A percentile compares a stretch with the other conserved stretches of the same genome.
phyloP scores from a whole-genome alignment of 768 basidiomycete genomes.

The Coprinellus aureogranulatus region DNA sequence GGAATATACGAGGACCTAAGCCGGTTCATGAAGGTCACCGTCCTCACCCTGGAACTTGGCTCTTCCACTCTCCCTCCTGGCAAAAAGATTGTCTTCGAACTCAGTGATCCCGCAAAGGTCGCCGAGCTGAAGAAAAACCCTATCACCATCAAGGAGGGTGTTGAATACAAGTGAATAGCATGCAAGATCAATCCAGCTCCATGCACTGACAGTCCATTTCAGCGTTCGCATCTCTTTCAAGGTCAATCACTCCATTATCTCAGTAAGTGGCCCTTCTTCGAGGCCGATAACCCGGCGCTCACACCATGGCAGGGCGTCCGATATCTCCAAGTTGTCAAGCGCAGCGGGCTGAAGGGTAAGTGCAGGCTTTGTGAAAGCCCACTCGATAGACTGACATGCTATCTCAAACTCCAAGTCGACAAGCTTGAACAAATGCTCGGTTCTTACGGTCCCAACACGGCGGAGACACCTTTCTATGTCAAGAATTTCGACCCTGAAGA shows the following conservation, averaged over 20 bases:
- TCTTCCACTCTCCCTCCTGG: conserved; percentile 67
- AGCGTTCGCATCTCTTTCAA: conserved; percentile 82
- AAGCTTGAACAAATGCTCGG: conserved; percentile 94
- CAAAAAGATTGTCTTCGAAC: conserved; percentile 65
- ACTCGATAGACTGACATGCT: conserved; percentile 1
- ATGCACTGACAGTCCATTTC: background rate
- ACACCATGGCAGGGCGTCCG: conserved; percentile 57
- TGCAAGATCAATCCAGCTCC: background rate
- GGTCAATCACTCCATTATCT: conserved; percentile 88
- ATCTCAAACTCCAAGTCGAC: conserved; percentile 61
- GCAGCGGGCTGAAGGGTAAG: conserved; percentile 68
- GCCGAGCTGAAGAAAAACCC: conserved; percentile 75
- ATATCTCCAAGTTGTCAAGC: conserved; percentile 89
- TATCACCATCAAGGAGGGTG: conserved; percentile 75
- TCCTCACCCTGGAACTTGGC: conserved; percentile 73
- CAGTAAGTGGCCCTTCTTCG: conserved; percentile 41
- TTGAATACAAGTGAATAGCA: conserved; percentile 79
- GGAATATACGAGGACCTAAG: too few relatives aligned
- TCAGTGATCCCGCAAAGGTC: conserved; percentile 46
- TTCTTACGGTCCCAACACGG: conserved; percentile 78
- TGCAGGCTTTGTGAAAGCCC: background rate
- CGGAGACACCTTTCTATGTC: conserved; percentile 54
- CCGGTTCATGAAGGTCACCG: conserved; percentile 69
- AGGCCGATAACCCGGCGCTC: too few relatives aligned
- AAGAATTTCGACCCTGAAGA: conserved; percentile 78